phyloP scores from a whole-genome alignment of 192 early-diverging fungal genomes.

The Phycomyces blakesleeanus region DNA sequence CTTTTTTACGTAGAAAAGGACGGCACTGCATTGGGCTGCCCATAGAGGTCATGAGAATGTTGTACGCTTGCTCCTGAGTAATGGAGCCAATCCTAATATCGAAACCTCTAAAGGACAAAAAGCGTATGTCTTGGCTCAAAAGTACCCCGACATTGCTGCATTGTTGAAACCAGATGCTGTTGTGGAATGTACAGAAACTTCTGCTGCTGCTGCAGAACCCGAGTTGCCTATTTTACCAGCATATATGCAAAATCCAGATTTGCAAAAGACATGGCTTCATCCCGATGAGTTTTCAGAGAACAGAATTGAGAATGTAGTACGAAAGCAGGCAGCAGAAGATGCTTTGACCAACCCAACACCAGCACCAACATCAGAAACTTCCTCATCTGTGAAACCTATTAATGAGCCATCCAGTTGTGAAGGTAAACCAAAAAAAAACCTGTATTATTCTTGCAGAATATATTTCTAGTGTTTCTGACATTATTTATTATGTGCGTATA shows the following conservation, averaged over 20 bases:
- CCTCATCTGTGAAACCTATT: not conserved
- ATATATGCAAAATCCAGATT: slow-evolving; percentile 62
- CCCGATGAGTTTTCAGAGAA: slow-evolving; percentile 56
- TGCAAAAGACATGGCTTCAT: slow-evolving; percentile 63
- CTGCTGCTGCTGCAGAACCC: slow-evolving; percentile 27
- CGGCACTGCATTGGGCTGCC: slow-evolving; percentile 74
- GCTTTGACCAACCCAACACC: slow-evolving; percentile 2
- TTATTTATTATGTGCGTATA: too few relatives aligned
- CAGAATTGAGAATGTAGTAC: slow-evolving; percentile 12
- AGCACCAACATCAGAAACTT: not conserved
- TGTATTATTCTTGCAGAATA: too few relatives aligned
- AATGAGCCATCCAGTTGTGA: not conserved
- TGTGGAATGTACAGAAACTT: too few relatives aligned
- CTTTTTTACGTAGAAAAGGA: slow-evolving; percentile 43
- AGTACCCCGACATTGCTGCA: slow-evolving; percentile 11
- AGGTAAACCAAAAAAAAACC: too few relatives aligned
- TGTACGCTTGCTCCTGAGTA: slow-evolving; percentile 54
- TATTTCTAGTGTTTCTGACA: too few relatives aligned
- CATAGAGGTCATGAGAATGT: slow-evolving; percentile 59
- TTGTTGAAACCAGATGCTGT: slow-evolving; percentile 5
- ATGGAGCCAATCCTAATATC: slow-evolving; percentile 58
- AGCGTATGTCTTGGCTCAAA: slow-evolving; percentile 59
- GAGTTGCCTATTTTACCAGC: slow-evolving; percentile 51
- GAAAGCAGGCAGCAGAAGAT: slow-evolving; percentile 12
- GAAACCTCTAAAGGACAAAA: slow-evolving; percentile 60